Conservation (phyloP, 805 yeast species). For the Torulaspora franciscae region DNA sequence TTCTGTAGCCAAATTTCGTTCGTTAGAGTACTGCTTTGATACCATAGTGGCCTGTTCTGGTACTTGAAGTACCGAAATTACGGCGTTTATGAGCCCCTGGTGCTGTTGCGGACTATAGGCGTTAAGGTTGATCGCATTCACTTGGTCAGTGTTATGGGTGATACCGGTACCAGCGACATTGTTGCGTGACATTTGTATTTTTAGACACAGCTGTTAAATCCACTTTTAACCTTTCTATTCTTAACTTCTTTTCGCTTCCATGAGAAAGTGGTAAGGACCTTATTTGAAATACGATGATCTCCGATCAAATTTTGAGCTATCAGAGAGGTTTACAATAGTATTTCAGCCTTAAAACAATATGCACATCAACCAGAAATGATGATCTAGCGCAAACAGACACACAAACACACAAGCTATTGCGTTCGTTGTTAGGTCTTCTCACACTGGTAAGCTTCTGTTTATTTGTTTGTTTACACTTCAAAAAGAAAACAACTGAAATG, state of each 20-base stretch:
- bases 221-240: neutral
- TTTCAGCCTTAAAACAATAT: neutral
- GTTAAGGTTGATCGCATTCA: constrained; percentile 7
- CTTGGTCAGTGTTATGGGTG: constrained; percentile 2
- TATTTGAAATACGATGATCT: neutral
- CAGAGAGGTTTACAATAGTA: neutral
- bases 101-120: constrained; percentile 26
- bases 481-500: constrained; percentile 7
- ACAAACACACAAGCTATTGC: too few relatives aligned
- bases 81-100: constrained; percentile 64
- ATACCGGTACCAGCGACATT: neutral
- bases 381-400: neutral
- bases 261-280: neutral
- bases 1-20: constrained; percentile 56
- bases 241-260: neutral
- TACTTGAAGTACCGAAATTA: constrained; percentile 59
- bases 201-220: neutral
- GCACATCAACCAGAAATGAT: neutral
- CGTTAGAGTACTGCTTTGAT: constrained; percentile 67
- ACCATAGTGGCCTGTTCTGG: constrained; percentile 80
- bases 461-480: constrained; percentile 7
- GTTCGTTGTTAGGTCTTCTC: neutral
- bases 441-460: neutral
- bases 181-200: constrained; percentile 7
- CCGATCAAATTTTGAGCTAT: neutral